Percentiles rank a stretch among this genome's conserved stretches.
Evolutionary conservation across 257 asterid species (phyloP).

Genomic region (Linaria vulgaris): DNA sequence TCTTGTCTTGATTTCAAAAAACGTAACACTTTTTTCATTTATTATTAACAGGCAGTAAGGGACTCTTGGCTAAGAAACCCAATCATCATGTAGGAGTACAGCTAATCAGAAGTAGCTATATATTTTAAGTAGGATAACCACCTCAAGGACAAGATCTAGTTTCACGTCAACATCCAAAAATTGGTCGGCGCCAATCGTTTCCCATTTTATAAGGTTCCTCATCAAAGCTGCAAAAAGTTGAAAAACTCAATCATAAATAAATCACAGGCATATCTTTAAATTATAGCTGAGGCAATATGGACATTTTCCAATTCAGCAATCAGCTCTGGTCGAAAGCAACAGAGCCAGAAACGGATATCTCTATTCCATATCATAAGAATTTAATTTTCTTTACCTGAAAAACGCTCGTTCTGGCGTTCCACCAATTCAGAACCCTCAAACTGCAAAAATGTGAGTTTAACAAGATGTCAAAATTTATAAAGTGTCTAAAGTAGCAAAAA

Average conservation of each 20-base stretch:
- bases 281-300: background rate
- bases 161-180: constrained; percentile 67
- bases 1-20: background rate
- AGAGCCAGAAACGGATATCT: background rate
- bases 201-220: constrained; percentile 80
- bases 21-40: no score
- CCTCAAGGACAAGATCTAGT: constrained; percentile 45
- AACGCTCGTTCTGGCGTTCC: constrained; percentile 70
- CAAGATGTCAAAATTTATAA: constrained; percentile 5
- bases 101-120: no score
- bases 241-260: background rate
- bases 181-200: constrained; percentile 44
- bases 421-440: constrained; percentile 74
- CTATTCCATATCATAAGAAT: background rate
- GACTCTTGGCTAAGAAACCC: no score
- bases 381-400: constrained; percentile 48
- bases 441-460: constrained; percentile 39
- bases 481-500: background rate
- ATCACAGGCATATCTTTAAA: background rate
- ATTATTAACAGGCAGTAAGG: no score
- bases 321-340: background rate
- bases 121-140: constrained; percentile 16
- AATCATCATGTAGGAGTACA: no score
- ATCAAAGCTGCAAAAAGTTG: constrained; percentile 57
- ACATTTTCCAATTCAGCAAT: background rate